Conservation (phyloP, 2,329 filamentous ascomycete species). For the Fusarium sp. region DNA sequence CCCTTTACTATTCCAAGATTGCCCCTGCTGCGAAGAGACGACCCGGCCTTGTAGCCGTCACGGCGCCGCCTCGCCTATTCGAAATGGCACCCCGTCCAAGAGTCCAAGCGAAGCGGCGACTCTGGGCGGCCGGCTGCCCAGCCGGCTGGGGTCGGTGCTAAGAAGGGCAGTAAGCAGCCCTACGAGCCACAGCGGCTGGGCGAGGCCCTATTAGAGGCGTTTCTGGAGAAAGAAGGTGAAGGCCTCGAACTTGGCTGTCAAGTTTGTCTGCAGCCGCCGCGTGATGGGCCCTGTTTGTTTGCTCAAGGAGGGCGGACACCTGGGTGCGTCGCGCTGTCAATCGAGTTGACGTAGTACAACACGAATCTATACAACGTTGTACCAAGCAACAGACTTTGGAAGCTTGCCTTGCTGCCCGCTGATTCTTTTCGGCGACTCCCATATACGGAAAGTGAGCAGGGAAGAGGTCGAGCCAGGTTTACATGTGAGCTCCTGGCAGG, state of each 20-base stretch:
- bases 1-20: constrained; percentile 4
- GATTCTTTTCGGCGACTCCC: constrained; percentile 29
- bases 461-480: background rate
- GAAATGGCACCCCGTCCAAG: constrained; percentile 15
- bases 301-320: background rate
- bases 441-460: constrained; percentile 22
- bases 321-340: background rate
- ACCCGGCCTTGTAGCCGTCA: background rate
- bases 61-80: constrained; percentile 34
- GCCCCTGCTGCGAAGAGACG: constrained; percentile 1
- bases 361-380: background rate
- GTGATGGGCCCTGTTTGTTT: background rate
- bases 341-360: background rate
- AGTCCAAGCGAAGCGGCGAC: constrained; percentile 15
- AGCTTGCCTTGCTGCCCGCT: constrained; percentile 2
- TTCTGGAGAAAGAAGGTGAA: background rate
- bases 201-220: background rate
- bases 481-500: background rate
- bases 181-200: constrained; percentile 33
- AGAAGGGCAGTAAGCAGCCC: constrained; percentile 29
- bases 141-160: background rate
- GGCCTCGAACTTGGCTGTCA: background rate
- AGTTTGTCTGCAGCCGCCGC: background rate
- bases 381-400: background rate
- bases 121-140: background rate